A percentile compares a stretch with the other conserved stretches of the same genome.
Evolutionary conservation across 108 stramenopile genomes (phyloP).

Genomic region (Cyclotella sp.): DNA sequence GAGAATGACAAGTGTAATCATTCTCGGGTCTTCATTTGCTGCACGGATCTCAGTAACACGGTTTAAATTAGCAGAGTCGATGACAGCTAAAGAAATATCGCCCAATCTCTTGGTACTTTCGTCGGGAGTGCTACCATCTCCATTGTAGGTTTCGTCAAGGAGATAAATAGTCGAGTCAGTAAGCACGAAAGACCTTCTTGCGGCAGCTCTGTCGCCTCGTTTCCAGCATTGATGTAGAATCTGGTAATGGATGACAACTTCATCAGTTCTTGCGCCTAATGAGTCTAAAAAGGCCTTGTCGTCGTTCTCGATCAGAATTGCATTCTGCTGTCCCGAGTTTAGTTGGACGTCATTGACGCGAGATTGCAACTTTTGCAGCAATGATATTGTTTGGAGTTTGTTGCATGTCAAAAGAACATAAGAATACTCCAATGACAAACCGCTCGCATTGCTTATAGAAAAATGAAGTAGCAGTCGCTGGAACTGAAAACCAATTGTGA

Average conservation of each 20-base stretch:
- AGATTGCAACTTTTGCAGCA: constrained; percentile 75
- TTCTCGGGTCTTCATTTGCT: constrained; percentile 76
- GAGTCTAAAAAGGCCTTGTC: constrained; percentile 76
- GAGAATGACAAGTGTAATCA: constrained; percentile 77
- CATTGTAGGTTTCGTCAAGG: constrained; percentile 78
- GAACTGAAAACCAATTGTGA: constrained; percentile 88
- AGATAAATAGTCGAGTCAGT: constrained; percentile 78
- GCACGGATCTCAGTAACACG: constrained; percentile 78
- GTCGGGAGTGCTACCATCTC: constrained; percentile 59
- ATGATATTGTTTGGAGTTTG: constrained; percentile 65
- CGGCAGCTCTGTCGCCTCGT: constrained; percentile 70
- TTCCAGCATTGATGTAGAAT: constrained; percentile 84
- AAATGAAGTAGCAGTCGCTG: constrained; percentile 81
- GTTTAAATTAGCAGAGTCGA: constrained; percentile 65
- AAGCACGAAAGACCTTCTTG: constrained; percentile 72
- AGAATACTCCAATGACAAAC: constrained; percentile 60
- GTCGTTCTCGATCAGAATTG: constrained; percentile 77
- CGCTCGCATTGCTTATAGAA: constrained; percentile 45
- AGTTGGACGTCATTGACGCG: constrained; percentile 46
- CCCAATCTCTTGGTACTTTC: constrained; percentile 46
- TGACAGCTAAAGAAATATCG: constrained; percentile 54
- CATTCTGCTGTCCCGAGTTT: constrained; percentile 21
- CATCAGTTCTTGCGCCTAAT: constrained; percentile 63
- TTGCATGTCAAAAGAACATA: constrained; percentile 78
- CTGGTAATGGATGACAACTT: constrained; percentile 81